phyloP scores from a whole-genome alignment of 441 rosid genomes.

The Mallotus repandus region DNA sequence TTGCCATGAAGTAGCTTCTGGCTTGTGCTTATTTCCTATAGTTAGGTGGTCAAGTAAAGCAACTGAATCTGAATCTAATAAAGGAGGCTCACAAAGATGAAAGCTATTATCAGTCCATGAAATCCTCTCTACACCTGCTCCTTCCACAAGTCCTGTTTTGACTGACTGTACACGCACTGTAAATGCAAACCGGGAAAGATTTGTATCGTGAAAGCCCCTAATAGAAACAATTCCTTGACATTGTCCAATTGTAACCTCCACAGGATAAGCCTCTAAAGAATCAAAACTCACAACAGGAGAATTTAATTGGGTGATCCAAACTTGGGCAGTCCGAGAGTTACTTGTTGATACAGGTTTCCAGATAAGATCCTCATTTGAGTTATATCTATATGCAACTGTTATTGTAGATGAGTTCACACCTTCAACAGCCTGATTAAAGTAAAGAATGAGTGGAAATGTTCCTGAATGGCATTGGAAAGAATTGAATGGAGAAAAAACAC shows the following conservation, averaged over 20 bases:
- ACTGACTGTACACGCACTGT: conserved; percentile 37
- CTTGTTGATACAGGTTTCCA: conserved; percentile 61
- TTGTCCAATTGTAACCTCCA: conserved; percentile 63
- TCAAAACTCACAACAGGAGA: conserved; percentile 32
- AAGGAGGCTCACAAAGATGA: conserved; percentile 28
- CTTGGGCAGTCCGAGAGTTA: conserved; percentile 42
- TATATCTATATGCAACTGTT: conserved; percentile 36
- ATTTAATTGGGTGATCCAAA: conserved; percentile 64
- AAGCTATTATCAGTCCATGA: conserved; percentile 56
- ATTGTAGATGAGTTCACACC: conserved; percentile 70
- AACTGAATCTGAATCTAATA: conserved; percentile 28
- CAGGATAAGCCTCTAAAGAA: conserved; percentile 31
- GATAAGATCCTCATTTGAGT: conserved; percentile 40
- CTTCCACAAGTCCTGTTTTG: conserved; percentile 32
- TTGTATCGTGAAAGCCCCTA: conserved; percentile 41
- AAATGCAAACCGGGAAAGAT: conserved; percentile 45
- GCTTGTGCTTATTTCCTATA: conserved; percentile 31
- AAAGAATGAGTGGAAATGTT: conserved; percentile 65
- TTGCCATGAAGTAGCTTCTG: conserved; percentile 52
- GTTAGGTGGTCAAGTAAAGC: conserved; percentile 32
- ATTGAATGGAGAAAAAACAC: conserved; percentile 35
- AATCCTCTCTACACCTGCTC: conserved; percentile 29
- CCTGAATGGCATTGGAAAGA: conserved; percentile 38
- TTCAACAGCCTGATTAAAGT: conserved; percentile 70
- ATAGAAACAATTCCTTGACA: conserved; percentile 68